Evolutionary conservation across 148 eudicot genomes (phyloP).

Genomic region (Chenopodium quinoa): DNA sequence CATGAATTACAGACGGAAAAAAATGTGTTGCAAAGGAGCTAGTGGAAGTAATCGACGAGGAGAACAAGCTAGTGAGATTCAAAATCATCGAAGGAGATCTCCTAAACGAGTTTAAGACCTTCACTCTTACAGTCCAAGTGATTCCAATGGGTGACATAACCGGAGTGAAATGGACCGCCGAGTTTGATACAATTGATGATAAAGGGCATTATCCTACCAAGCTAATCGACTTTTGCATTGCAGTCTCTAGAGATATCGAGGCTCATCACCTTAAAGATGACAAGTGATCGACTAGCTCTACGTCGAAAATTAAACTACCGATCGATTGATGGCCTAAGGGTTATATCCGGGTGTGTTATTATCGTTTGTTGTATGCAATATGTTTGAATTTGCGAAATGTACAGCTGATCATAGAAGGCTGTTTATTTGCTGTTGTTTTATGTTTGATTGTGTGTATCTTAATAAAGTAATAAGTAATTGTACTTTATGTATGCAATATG

Average conservation of each 20-base stretch:
- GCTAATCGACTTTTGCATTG: background rate
- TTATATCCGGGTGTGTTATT: too few relatives aligned
- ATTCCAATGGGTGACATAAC: background rate
- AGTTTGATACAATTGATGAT: background rate
- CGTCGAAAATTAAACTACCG: too few relatives aligned
- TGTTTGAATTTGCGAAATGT: too few relatives aligned
- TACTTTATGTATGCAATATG: too few relatives aligned
- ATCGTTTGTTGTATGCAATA: too few relatives aligned
- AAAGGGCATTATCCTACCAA: slow-evolving; percentile 8
- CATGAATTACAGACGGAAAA: background rate
- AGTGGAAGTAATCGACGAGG: background rate
- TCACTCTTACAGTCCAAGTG: background rate
- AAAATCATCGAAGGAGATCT: slow-evolving; percentile 14
- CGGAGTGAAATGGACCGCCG: background rate
- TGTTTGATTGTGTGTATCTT: too few relatives aligned
- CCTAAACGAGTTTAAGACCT: background rate
- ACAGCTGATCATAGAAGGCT: too few relatives aligned
- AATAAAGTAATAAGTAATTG: too few relatives aligned
- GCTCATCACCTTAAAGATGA: slow-evolving; percentile 3
- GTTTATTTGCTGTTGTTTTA: too few relatives aligned
- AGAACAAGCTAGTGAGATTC: slow-evolving; percentile 1
- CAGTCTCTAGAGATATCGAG: background rate
- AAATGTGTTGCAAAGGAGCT: slow-evolving; percentile 5
- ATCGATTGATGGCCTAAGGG: background rate
- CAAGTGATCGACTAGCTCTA: background rate